Percentiles rank a stretch among this genome's conserved stretches.
phyloP scores from a whole-genome alignment of 2,329 filamentous ascomycete genomes.

The Alternaria metachromatica region DNA sequence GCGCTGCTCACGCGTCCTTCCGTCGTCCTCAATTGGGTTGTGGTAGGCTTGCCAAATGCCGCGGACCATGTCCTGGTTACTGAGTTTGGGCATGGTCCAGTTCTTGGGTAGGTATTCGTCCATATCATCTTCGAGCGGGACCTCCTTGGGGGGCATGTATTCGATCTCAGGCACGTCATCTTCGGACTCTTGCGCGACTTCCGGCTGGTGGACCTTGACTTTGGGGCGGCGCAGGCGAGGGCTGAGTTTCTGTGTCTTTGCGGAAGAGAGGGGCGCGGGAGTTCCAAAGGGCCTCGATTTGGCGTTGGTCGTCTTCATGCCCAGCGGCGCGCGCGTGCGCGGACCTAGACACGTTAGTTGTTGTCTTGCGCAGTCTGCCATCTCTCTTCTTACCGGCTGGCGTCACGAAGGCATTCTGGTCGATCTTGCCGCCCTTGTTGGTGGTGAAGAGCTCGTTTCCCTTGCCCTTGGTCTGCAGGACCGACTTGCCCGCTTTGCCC shows the following conservation, averaged over 20 bases:
- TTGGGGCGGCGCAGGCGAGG: slow-evolving; percentile 61
- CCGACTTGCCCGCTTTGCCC: slow-evolving; percentile 66
- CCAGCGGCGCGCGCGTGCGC: slow-evolving; percentile 79
- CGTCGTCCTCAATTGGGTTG: slow-evolving; percentile 69
- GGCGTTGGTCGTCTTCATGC: slow-evolving; percentile 95
- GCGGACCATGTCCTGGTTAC: slow-evolving; percentile 60
- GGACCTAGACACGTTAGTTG: slow-evolving; percentile 12
- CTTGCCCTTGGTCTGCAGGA: slow-evolving; percentile 63
- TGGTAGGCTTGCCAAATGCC: slow-evolving; percentile 60
- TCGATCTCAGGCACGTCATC: slow-evolving; percentile 78
- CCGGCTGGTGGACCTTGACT: slow-evolving; percentile 69
- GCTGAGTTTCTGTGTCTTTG: slow-evolving; percentile 71
- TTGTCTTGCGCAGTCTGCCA: neutral
- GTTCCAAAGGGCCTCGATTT: slow-evolving; percentile 75
- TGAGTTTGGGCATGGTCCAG: slow-evolving; percentile 59
- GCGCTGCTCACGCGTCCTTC: slow-evolving; percentile 67
- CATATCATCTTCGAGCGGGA: slow-evolving; percentile 69
- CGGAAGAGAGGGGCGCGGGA: slow-evolving; percentile 66
- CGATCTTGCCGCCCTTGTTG: slow-evolving; percentile 60
- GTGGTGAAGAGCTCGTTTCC: slow-evolving; percentile 60
- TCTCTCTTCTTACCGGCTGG: slow-evolving; percentile 69
- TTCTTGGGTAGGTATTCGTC: slow-evolving; percentile 67
- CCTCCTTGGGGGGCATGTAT: slow-evolving; percentile 79
- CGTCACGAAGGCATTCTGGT: slow-evolving; percentile 75
- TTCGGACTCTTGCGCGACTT: slow-evolving; percentile 59